Base-by-base conservation (phyloP, 768 basidiomycete species). In the Lactifluus volemus region DNA sequence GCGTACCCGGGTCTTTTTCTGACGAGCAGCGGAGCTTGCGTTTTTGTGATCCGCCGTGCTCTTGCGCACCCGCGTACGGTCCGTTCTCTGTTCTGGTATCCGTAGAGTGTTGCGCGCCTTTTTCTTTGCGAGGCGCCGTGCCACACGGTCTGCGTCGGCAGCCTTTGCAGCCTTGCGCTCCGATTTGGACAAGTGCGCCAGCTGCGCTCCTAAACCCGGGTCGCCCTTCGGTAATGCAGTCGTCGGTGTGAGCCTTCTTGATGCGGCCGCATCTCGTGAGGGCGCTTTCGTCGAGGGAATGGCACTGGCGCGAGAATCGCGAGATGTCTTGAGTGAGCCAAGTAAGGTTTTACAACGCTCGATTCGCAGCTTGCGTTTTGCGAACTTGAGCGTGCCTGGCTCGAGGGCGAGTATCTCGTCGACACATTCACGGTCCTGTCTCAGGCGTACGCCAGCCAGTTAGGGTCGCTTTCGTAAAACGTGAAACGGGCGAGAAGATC, bases 391-490 rank as follows among this genome's bases (percentile, higher is more conserved):
- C 65, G 86, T 88, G 49, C 71, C 75, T 17, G 81, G 77, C 49
- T 92, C 87, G 17, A 98, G 74, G 0, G 90, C 90, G 39, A 99
- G 77, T 48, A 98, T 72, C 74, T 98, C 93, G 70, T 99, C 96
- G 0, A 97, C 92, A 70, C 91, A 93, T 71, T 86, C 84, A 1
- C 85, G 84, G 65, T 97, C 92, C 95, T 98, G 4, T 49, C 17
- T 17, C 42, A 49, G 21, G 51, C 30, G 51, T 2, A 5, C 41
- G 4, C 15, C 44, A 47, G 21, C 50, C 32, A 57, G 32, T 53
- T 17, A 9, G 17, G 38, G 53, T 49, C 30, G 50, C 2, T 17
- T 45, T 34, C 21, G 36, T 25, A 17, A 45, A 39, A 25, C 25
- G 25, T 25, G 25, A 25, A 11, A n/a, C 15, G 59, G 9, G 41